Base-by-base conservation (phyloP, 345 rosid genomes). In the Garcia nutans region DNA sequence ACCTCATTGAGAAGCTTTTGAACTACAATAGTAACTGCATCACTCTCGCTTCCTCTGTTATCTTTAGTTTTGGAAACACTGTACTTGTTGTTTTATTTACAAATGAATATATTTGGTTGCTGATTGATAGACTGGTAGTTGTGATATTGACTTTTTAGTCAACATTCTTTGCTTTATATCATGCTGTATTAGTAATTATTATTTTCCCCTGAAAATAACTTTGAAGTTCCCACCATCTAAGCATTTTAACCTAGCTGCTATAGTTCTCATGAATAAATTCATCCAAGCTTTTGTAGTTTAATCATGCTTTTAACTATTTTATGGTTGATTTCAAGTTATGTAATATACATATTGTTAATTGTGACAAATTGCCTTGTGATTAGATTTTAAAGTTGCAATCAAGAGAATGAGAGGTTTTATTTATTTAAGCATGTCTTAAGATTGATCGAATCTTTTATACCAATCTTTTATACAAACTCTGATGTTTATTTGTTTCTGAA, bases 1-100 rank as follows among this genome's bases (percentile, higher is more conserved):
- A 96, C 85, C 95, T 96, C 76, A 96, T 96, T 56, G 99, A 96
- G 87, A 96, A 96, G 91, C 99, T 96, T 82, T 89, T 96, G 76
- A 93, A 92, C 87, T 96, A 93, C 84, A 96, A 96, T 64, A 89
- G 99, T 96, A 90, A 77, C 6, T 59, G 74, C n/a, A 77, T 72
- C 68, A 67, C 59, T 55, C 74, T 47, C 45, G 52, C 65, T 61
- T 7, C 19, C 37, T 37, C 26, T 22, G 13, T 22, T 52, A 59
- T 5, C 71, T 68, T 5, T 49, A 26, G 22, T 12, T 9, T 4
- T 60, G 1, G 17, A 22, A 41, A 47, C 1, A 42, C 0, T 22
- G 20, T 44, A 70, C 5, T 13, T 69, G 10, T 69, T 31, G 17
- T 54, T 69, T 55, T 22, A 70, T 20, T n/a, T 13, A 13, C 37